These are phyloP conservation scores for Calonectria multiphialidica DNA, from an alignment of 2,329 filamentous ascomycete species.

Conservation along the genomic window DNA sequence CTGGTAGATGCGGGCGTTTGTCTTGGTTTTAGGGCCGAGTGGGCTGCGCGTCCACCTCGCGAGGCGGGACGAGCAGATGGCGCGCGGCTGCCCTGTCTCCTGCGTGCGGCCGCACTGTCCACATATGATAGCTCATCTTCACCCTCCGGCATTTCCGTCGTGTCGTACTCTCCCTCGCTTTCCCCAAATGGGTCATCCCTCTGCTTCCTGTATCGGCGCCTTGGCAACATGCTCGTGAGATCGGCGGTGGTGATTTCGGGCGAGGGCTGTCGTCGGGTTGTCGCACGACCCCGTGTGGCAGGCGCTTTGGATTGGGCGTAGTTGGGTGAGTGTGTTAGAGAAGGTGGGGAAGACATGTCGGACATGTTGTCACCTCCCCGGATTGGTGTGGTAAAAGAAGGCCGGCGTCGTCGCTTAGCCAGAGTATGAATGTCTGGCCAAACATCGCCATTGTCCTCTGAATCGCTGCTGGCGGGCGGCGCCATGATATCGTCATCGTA, in stretches of 20 bases:
- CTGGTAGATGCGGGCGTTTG: slow-evolving; percentile 37
- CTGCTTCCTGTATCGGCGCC: slow-evolving; percentile 59
- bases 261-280: slow-evolving; percentile 49
- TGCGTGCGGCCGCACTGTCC: slow-evolving; percentile 50
- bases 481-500: slow-evolving; percentile 64
- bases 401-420: slow-evolving; percentile 58
- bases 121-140: slow-evolving; percentile 68
- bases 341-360: slow-evolving; percentile 73
- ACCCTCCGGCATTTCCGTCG: slow-evolving; percentile 61
- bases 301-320: slow-evolving; percentile 48
- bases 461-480: slow-evolving; percentile 67
- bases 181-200: slow-evolving; percentile 54
- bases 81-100: slow-evolving; percentile 48
- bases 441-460: slow-evolving; percentile 55
- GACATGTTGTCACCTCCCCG: slow-evolving; percentile 56
- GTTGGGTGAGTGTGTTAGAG: slow-evolving; percentile 76
- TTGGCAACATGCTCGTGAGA: slow-evolving; percentile 66
- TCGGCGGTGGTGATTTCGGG: slow-evolving; percentile 66
- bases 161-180: slow-evolving; percentile 62
- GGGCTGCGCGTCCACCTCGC: slow-evolving; percentile 39
- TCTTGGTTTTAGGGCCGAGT: slow-evolving; percentile 41
- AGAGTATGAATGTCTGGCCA: slow-evolving; percentile 67
- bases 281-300: slow-evolving; percentile 47
- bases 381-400: slow-evolving; percentile 52
- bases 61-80: slow-evolving; percentile 44